These are phyloP conservation scores for Linaria vulgaris DNA, from an alignment of 257 asterid genomes.

Conservation along the genomic window DNA sequence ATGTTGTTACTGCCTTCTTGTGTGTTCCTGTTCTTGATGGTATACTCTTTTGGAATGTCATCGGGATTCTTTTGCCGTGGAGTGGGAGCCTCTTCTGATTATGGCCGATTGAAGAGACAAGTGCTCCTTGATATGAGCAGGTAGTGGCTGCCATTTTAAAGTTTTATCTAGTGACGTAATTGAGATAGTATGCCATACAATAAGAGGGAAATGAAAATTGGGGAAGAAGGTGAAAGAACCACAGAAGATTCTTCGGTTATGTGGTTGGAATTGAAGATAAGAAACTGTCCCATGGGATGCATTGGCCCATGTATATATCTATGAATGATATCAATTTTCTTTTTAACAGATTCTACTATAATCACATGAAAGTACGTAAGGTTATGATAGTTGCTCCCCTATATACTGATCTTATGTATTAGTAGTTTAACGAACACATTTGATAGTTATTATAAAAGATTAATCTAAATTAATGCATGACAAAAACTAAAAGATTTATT, in stretches of 20 bases:
- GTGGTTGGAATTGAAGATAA: slow-evolving; percentile 41
- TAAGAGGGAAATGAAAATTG: not conserved
- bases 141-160: slow-evolving; percentile 34
- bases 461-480: too few species aligned
- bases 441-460: too few species aligned
- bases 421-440: too few species aligned
- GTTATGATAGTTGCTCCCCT: too few species aligned
- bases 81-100: slow-evolving; percentile 23
- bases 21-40: not conserved
- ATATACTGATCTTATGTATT: too few species aligned
- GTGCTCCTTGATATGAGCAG: slow-evolving; percentile 29
- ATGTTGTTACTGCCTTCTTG: slow-evolving; percentile 29
- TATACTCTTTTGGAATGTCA: slow-evolving; percentile 2
- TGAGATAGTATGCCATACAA: slow-evolving; percentile 20
- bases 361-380: too few species aligned
- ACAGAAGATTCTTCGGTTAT: slow-evolving; percentile 26
- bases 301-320: too few species aligned
- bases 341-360: too few species aligned
- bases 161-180: not conserved
- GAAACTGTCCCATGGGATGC: slow-evolving; percentile 5
- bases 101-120: slow-evolving; percentile 27
- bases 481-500: too few species aligned
- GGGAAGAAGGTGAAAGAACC: not conserved
- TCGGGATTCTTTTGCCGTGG: slow-evolving; percentile 3
- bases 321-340: too few species aligned